These are phyloP conservation scores for Colletotrichum godetiae DNA, from an alignment of 2,329 filamentous ascomycete species.

Conservation along the genomic window DNA sequence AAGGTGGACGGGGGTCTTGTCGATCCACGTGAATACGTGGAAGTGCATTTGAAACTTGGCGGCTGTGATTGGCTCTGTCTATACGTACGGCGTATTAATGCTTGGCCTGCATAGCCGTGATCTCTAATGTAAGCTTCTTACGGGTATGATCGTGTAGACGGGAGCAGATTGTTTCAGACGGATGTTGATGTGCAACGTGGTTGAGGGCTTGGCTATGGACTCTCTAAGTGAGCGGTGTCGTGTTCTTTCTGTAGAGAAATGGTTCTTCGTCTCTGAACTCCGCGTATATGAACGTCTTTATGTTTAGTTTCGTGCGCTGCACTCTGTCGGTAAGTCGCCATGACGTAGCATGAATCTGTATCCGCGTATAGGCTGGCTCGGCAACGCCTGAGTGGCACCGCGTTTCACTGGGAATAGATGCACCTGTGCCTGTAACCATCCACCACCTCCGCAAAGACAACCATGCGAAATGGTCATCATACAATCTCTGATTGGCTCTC, in stretches of 20 bases:
- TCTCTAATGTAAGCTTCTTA: neutral
- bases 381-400: neutral
- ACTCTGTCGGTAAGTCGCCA: neutral
- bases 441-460: constrained; percentile 8
- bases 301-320: neutral
- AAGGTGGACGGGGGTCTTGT: neutral
- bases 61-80: neutral
- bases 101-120: neutral
- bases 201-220: too few species aligned
- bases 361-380: constrained; percentile 17
- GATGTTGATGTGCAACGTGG: neutral
- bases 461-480: constrained; percentile 11
- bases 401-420: constrained; percentile 20
- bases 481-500: constrained; percentile 1
- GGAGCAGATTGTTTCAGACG: neutral
- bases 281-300: constrained; percentile 4
- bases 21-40: neutral
- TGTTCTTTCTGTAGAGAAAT: too few species aligned
- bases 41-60: neutral
- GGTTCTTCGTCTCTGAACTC: neutral
- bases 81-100: neutral
- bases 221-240: too few species aligned
- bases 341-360: constrained; percentile 12
- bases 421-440: constrained; percentile 1
- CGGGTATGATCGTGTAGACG: neutral